Base-by-base conservation (phyloP, 1,139 yeast species). In the Zygosaccharomyces pseudobailii region DNA sequence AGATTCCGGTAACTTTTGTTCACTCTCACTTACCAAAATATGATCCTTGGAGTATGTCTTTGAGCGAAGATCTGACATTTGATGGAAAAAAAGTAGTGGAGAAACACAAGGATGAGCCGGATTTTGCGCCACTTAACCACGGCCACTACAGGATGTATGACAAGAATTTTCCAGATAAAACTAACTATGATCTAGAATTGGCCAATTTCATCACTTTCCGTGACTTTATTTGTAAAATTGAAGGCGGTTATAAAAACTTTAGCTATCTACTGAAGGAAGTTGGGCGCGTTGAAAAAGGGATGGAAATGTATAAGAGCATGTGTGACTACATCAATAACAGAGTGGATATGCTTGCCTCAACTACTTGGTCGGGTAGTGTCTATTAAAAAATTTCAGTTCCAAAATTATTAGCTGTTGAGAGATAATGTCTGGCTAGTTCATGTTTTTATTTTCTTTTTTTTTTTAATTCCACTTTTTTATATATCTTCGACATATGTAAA, bases 11-110 rank as follows among this genome's bases (percentile, higher is more conserved):
- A 20, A 53, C 62, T 54, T 63, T 63, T 47, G 59, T 61, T 13
- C 67, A 63, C 43, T 61, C 65, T 10, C 62, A 62, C 44, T 46
- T 62, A 31, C 67, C 67, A 3, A 63, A 62, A 45, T 62, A 60
- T 38, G 63, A 63, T 43, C 67, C 67, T 9, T 43, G 53, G 34
- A 46, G 47, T 13, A 49, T 56, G 25, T 55, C 59, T 50, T 35
- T 48, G 19, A 46, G 44, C 13, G 46, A 56, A 19, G 65, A 61
- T 40, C 47, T 62, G 27, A 55, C 53, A 17, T 55, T 53, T n/a
- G 52, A 61, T 40, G 47, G 49, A 3, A 62, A 59, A 8, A 43
- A 55, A 30, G 42, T 37, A 22, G 22, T 40, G 37, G 32, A 40
- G 2, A 40, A 37, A 25, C 48, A 48, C 22, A 32, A 42, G 25